These are phyloP conservation scores for Nyssa sinensis DNA, from an alignment of 148 eudicot species.

Conservation along the genomic window DNA sequence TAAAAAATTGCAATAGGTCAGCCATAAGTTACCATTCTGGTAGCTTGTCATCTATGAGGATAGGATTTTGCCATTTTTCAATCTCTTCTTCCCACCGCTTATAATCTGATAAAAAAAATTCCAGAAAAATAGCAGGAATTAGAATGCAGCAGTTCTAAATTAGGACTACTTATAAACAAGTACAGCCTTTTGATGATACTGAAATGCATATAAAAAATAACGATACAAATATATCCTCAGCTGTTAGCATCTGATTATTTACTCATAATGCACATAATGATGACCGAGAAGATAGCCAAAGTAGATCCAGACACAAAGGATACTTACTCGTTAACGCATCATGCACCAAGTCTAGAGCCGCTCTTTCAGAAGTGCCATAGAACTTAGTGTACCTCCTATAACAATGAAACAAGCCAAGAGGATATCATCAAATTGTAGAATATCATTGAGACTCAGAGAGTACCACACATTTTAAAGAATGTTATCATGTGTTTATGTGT, in stretches of 20 bases:
- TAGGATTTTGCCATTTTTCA: conserved; percentile 94
- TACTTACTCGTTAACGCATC: conserved; percentile 87
- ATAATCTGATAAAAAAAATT: conserved; percentile 63
- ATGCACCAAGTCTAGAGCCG: conserved; percentile 81
- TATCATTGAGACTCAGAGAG: background rate
- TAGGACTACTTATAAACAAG: background rate
- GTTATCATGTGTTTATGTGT: no score
- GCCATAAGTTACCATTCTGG: conserved; percentile 82
- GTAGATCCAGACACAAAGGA: background rate
- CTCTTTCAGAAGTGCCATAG: conserved; percentile 83
- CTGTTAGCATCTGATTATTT: no score
- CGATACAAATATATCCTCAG: no score
- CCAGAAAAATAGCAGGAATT: background rate
- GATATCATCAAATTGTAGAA: background rate
- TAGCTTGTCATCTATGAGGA: conserved; percentile 73
- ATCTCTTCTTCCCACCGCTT: conserved; percentile 97
- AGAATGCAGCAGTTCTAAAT: background rate
- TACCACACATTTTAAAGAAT: background rate
- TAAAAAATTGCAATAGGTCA: background rate
- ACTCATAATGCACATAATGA: no score
- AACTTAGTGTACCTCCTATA: conserved; percentile 93
- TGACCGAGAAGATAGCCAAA: no score
- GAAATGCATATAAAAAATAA: background rate
- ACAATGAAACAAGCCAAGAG: conserved; percentile 9
- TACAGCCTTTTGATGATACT: background rate